Base-by-base conservation (phyloP, 2,329 filamentous ascomycete species). In the Venturia asperata region DNA sequence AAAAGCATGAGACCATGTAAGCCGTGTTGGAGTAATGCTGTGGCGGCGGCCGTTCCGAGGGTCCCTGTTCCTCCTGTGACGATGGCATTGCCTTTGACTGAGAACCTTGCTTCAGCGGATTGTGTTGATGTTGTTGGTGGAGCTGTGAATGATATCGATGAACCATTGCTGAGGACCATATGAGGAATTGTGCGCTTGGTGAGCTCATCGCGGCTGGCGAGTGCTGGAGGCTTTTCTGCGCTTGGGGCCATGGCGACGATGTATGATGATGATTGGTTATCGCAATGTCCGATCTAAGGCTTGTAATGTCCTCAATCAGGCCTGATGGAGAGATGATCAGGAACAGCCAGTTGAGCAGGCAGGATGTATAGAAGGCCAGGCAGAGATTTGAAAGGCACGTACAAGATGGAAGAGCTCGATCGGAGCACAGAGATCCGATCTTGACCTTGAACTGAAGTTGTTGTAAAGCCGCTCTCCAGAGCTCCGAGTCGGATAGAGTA, bases 11-110 rank as follows among this genome's bases (percentile, higher is more conserved):
- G 76, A 2, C 83, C 84, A 0, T 76, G 72, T 1, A 85, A 77
- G 9, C 87, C 87, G 70, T 90, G 87, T 73, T 90, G 86, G 45
- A 90, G 84, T 24, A 91, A 80, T 1, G 87, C 87, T 58, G 80
- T 77, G 0, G 82, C 82, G 37, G 82, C 80, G 65, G 80, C 78
- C 10, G 87, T 78, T 7, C 84, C 87, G 0, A 89, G 77, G 13
- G 82, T 85, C 4, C 88, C 88, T 17, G 85, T 82, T 41, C 87
- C 87, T 21, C 87, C 87, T 0, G 87, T 89, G 15, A 90, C 81
- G 80, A 64, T 11, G 70, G 70, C 62, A 55, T 5, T 37, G 42
- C 62, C 62, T 15, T 63, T 63, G 41, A 63, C 45, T 34, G 42
- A 39, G 21, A 63, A 63, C 24, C 62, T 21, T 41, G n/a, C 39